Percentiles rank a stretch among this genome's conserved stretches.
These are phyloP conservation scores for Coffea canephora DNA, from an alignment of 257 asterid genomes.

Conservation along the genomic window DNA sequence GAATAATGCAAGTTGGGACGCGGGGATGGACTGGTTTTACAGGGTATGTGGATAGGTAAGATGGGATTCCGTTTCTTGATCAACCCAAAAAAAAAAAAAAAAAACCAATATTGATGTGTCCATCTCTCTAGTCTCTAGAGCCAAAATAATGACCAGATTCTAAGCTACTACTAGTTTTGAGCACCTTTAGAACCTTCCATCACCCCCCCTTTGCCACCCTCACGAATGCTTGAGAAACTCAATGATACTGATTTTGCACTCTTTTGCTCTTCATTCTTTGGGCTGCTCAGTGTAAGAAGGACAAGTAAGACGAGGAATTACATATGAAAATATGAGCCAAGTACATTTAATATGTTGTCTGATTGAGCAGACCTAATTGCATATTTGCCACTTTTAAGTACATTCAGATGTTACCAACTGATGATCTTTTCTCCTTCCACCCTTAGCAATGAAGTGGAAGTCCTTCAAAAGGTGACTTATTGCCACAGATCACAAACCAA, in stretches of 20 bases:
- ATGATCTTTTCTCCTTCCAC: background rate
- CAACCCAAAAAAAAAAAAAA: background rate
- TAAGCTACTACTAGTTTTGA: constrained; percentile 8
- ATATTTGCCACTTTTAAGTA: background rate
- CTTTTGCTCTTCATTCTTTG: constrained; percentile 12
- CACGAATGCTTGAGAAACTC: constrained; percentile 30
- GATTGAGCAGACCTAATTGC: background rate
- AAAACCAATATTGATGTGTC: background rate
- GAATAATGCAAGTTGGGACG: too few species aligned
- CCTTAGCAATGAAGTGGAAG: background rate
- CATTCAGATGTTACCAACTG: background rate
- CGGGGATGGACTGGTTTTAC: too few species aligned
- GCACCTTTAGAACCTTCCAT: constrained; percentile 7
- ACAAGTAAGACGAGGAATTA: constrained; percentile 6
- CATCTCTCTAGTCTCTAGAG: background rate
- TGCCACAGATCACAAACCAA: background rate
- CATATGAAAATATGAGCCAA: background rate
- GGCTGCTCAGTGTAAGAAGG: constrained; percentile 4
- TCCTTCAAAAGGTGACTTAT: background rate
- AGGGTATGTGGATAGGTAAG: too few species aligned
- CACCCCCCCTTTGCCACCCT: constrained; percentile 1
- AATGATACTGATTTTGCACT: constrained; percentile 14
- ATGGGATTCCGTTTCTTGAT: too few species aligned
- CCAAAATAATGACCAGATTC: background rate
- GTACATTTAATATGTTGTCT: background rate